Evolutionary conservation across 768 basidiomycete species (phyloP), one percentile per base, ranked within the genome.

Genomic region (Lanmaoa rubissima): DNA sequence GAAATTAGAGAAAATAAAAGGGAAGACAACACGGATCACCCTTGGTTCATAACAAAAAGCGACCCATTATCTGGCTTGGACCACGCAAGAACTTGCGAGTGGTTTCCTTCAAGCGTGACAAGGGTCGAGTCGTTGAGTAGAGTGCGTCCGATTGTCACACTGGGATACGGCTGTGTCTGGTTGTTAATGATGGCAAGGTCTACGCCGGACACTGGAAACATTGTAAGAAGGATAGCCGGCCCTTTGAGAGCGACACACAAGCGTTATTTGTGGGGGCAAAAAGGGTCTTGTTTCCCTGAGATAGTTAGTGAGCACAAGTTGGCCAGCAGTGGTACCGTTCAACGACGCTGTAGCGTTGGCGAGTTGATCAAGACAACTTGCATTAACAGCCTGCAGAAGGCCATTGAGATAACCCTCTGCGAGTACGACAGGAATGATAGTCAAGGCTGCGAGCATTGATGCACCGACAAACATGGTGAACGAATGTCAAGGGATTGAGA

Each of bases 91-190:
- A 84, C 87, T 60, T 88, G 87, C 0, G 72, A 73, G 61, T 78
- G 75, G 60, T 79, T 78, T 7, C 80, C 87, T 61, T 87, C 86
- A 0, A 90, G 79, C 21, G 64, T 68, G 9, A 86, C 81, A 31
- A 79, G 67, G 0, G 73, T 55, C 0, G 78, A 63, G 39, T 80
- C 76, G 42, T 79, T 80, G 42, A 89, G 76, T n/a, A 85, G 72
- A 0, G 88, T 86, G 40, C 85, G 79, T 2, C 84, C 85, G 52
- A 91, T n/a, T n/a, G n/a, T n/a, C n/a, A n/a, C n/a, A n/a, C n/a
- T 24, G n/a, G 87, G 86, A 54, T 73, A 80, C 16, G 71, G 67
- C 12, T 73, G 70, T n/a, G 77, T 73, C 11, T 71, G 35, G 56
- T 80, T 74, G 42, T 64, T 60, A 0, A 69, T 70, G 21, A 16